Conservation (phyloP, 2,329 filamentous ascomycete species). For the Sporothrix pallida region DNA sequence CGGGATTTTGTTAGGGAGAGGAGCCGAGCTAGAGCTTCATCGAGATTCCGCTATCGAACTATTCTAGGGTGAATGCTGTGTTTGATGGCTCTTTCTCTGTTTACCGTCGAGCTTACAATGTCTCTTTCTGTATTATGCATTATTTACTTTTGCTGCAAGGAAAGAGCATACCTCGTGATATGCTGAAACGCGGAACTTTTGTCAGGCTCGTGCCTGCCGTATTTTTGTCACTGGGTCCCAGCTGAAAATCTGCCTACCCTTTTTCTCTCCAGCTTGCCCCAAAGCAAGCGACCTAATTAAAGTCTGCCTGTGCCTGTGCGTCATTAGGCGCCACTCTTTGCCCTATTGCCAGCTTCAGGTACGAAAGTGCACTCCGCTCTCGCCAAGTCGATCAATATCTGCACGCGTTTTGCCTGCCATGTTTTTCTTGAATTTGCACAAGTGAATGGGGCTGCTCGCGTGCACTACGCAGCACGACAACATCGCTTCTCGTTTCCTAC, state of each 20-base stretch:
- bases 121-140: neutral
- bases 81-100: neutral
- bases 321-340: slow-evolving; percentile 12
- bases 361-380: neutral
- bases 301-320: slow-evolving; percentile 21
- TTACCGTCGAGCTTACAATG: neutral
- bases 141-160: neutral
- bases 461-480: neutral
- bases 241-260: slow-evolving; percentile 9
- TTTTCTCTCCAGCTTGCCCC: neutral
- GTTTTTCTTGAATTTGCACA: slow-evolving; percentile 5
- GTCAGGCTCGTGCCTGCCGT: neutral
- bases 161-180: neutral
- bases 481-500: neutral
- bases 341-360: slow-evolving; percentile 3
- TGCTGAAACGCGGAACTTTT: neutral
- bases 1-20: neutral
- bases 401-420: slow-evolving; percentile 19
- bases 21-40: neutral
- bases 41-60: neutral
- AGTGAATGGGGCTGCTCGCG: neutral
- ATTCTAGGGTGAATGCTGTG: neutral
- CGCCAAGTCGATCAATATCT: slow-evolving; percentile 24
- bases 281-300: slow-evolving; percentile 16
- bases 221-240: neutral